These are phyloP conservation scores for Saccharomyces mikatae DNA, from an alignment of 805 yeast genomes.

Conservation along the genomic window DNA sequence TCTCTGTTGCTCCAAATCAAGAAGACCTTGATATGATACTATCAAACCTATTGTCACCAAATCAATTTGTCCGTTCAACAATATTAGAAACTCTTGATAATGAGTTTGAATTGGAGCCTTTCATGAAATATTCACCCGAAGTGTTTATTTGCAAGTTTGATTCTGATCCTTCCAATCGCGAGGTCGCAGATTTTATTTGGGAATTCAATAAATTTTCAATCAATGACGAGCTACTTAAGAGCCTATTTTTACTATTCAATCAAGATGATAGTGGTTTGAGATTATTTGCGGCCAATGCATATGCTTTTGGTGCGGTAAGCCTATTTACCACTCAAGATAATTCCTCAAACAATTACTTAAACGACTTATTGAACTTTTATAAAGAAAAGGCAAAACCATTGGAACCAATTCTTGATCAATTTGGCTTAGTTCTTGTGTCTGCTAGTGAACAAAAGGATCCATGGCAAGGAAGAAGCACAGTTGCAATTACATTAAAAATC, in stretches of 20 bases:
- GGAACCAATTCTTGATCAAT: conserved; percentile 67
- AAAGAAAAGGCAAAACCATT: conserved; percentile 59
- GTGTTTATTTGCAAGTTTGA: conserved; percentile 75
- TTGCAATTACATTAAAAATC: conserved; percentile 58
- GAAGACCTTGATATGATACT: conserved; percentile 55
- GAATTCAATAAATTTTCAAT: conserved; percentile 52
- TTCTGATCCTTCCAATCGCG: conserved; percentile 52
- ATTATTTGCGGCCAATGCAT: conserved; percentile 60
- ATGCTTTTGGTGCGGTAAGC: conserved; percentile 47
- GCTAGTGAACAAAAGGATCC: conserved; percentile 57
- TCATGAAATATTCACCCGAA: conserved; percentile 49
- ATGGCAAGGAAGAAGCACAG: conserved; percentile 82
- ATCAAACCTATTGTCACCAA: conserved; percentile 48
- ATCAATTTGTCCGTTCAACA: conserved; percentile 65
- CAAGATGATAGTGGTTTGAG: conserved; percentile 60
- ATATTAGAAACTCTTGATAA: conserved; percentile 79
- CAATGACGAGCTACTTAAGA: conserved; percentile 31
- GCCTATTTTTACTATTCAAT: conserved; percentile 45
- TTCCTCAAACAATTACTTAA: conserved; percentile 32
- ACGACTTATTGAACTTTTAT: conserved; percentile 48
- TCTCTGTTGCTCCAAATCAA: conserved; percentile 51
- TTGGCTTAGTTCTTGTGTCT: conserved; percentile 64
- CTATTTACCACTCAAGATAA: conserved; percentile 22
- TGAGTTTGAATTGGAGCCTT: conserved; percentile 50
- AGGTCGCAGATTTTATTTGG: conserved; percentile 78